Base-by-base conservation (phyloP, 2,329 filamentous ascomycete species). In the Ophiostoma ulmi region DNA sequence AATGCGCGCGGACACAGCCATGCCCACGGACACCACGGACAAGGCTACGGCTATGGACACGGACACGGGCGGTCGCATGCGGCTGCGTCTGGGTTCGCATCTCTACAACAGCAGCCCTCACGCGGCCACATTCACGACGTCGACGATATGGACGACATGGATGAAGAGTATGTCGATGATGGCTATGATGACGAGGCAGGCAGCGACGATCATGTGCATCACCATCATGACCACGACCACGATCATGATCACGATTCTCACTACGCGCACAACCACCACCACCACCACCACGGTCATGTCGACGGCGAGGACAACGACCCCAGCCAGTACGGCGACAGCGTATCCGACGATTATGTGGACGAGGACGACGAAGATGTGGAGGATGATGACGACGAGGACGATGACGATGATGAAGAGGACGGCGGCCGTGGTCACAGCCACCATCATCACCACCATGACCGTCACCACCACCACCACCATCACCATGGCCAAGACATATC, bases 101-200 rank as follows among this genome's bases (percentile, higher is more conserved):
- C 63, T n/a, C 36, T 65, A 36, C 65, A 67, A n/a, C 90, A 90
- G 74, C 90, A 91, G 75, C 89, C 91, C n/a, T 88, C 90, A 70
- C 88, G 88, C 73, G 90, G 90, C 73, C 89, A 90, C 77, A 90
- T 96, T 80, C 87, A 90, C 70, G 80, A 87, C 61, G 85, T 83
- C 69, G 83, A 86, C 71, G 84, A 86, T 13, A 84, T 86, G 35
- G 83, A 86, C 22, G 85, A 85, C 4, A 83, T 36, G 44, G 66
- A 55, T 22, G 66, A 36, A 31, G 65, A 48, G 63, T 67, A 84
- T 76, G 88, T 80, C 75, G 88, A 82, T 67, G 85, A 80, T 79
- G 85, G 73, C 81, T 87, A 76, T 80, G 88, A 87, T 73, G 86
- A 81, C 70, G 82, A 67, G 38, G 39, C 38, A 6, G n/a, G 65